Base-by-base conservation (phyloP, 163 green algal genomes). In the Prototheca cutis region DNA sequence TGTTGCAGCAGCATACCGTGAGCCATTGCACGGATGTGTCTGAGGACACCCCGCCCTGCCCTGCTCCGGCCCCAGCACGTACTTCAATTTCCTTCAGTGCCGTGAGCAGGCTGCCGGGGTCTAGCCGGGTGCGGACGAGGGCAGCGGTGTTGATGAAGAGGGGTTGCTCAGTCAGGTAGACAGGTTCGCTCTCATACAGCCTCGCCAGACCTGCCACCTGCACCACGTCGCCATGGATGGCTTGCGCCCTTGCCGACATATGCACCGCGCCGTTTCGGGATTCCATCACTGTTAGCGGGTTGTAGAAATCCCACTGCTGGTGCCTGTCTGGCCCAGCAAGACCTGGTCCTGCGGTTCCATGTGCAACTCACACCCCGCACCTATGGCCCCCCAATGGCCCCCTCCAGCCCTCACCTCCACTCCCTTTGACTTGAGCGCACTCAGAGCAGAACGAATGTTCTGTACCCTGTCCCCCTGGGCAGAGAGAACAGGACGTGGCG, bases 111-210 rank as follows among this genome's bases (percentile, higher is more conserved):
- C 84, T 47, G 1, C 73, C 36, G 0, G 86, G 80, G 17, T 58
- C 18, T 40, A 90, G 68, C 27, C 32, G 6, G 5, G 85, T 94
- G 19, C 58, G 32, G 0, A 77, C 79, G 32, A 86, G 67, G 6
- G 91, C 58, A 0, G 90, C 89, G 4, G 83, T 81, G 55, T 98
- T 98, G 0, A 96, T 59, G 70, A 95, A 98, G 10, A 63, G 27
- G 1, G 83, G 79, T 74, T 98, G 90, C 48, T 96, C 81, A 3
- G 70, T 84, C 8, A 95, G 80, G 61, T 94, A 84, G 47, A 73
- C 71, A 4, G 87, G 76, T 1, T 78, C 71, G 24, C 67, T 90
- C 77, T 90, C 82, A 67, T 90, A 95, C 40, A 95, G 70, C 54
- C 81, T 51, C 0, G 82, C 87, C 39, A 76, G 58, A 25, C 67